These are phyloP conservation scores for Saposhnikovia divaricata DNA, from an alignment of 129 eudicot genomes.

Conservation along the genomic window DNA sequence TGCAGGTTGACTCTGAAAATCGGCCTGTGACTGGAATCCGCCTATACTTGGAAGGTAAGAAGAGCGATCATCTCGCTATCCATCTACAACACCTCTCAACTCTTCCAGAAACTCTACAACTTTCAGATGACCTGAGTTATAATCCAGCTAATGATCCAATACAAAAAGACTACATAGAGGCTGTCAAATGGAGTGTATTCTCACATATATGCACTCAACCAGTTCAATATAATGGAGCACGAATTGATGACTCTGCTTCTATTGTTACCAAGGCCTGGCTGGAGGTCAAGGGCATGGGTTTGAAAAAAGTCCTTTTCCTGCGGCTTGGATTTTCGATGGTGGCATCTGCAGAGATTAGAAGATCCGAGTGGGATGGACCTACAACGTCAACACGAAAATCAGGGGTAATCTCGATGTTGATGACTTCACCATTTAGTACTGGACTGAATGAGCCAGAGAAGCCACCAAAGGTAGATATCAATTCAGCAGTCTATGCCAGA, in stretches of 20 bases:
- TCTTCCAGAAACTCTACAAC: slow-evolving; percentile 53
- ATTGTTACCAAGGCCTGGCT: slow-evolving; percentile 93
- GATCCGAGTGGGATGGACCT: slow-evolving; percentile 92
- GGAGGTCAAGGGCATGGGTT: slow-evolving; percentile 70
- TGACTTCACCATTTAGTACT: slow-evolving; percentile 63
- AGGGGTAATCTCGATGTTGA: slow-evolving; percentile 69
- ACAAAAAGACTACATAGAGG: slow-evolving; percentile 59
- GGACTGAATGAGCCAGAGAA: slow-evolving; percentile 35
- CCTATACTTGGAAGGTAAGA: slow-evolving; percentile 78
- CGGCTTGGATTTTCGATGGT: slow-evolving; percentile 80
- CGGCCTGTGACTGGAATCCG: slow-evolving; percentile 92
- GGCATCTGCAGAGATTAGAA: slow-evolving; percentile 63
- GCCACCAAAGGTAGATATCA: slow-evolving; percentile 60
- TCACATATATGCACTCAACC: slow-evolving; percentile 90
- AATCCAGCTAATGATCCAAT: slow-evolving; percentile 43
- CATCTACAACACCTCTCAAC: slow-evolving; percentile 90
- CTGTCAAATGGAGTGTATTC: slow-evolving; percentile 89
- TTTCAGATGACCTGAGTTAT: slow-evolving; percentile 44
- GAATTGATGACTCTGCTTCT: slow-evolving; percentile 69
- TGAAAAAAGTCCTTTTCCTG: slow-evolving; percentile 85
- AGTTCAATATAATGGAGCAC: slow-evolving; percentile 54
- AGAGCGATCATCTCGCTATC: slow-evolving; percentile 80
- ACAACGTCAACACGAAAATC: slow-evolving; percentile 54
- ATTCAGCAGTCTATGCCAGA: slow-evolving; percentile 74
- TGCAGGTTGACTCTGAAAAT: slow-evolving; percentile 78